Evolutionary conservation across 495 filamentous ascomycete genomes (phyloP).

Genomic region (Filosporella fistucella): DNA sequence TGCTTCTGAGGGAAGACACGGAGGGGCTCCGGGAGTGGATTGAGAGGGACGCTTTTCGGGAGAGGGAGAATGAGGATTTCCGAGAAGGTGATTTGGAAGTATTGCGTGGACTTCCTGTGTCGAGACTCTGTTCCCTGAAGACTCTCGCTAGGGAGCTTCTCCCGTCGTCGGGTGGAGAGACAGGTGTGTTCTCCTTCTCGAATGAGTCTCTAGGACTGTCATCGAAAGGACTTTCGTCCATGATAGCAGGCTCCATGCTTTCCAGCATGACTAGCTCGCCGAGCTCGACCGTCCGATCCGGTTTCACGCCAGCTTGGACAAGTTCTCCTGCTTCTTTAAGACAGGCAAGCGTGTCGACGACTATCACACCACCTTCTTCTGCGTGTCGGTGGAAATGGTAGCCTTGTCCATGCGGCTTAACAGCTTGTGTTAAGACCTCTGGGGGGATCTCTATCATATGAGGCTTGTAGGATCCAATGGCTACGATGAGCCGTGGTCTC

Average conservation of each 20-base stretch:
- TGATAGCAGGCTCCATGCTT: not conserved
- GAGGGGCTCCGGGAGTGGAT: not conserved
- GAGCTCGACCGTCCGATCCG: conserved; percentile 76
- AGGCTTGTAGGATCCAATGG: conserved; percentile 78
- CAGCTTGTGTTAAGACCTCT: conserved; percentile 67
- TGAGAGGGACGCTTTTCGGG: conserved; percentile 1
- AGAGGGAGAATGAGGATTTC: conserved; percentile 13
- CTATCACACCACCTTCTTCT: conserved; percentile 64
- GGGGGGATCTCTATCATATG: conserved; percentile 84
- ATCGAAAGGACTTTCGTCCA: conserved; percentile 7
- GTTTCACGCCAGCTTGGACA: conserved; percentile 66
- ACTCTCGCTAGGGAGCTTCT: conserved; percentile 13
- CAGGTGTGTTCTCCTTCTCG: not conserved
- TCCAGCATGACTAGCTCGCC: conserved; percentile 80
- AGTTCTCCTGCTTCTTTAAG: conserved; percentile 87
- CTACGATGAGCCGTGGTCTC: conserved; percentile 73
- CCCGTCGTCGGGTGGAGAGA: not conserved
- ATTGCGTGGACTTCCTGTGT: not conserved
- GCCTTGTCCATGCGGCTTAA: conserved; percentile 41
- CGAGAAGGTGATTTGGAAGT: conserved; percentile 10
- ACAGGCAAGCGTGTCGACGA: conserved; percentile 82
- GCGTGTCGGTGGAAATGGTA: conserved; percentile 70
- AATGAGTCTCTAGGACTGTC: conserved; percentile 2
- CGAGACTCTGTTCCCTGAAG: conserved; percentile 12
- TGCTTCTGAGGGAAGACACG: conserved; percentile 15